Conservation (phyloP, 768 basidiomycete genomes). For the Lactifluus hygrophoroides region DNA sequence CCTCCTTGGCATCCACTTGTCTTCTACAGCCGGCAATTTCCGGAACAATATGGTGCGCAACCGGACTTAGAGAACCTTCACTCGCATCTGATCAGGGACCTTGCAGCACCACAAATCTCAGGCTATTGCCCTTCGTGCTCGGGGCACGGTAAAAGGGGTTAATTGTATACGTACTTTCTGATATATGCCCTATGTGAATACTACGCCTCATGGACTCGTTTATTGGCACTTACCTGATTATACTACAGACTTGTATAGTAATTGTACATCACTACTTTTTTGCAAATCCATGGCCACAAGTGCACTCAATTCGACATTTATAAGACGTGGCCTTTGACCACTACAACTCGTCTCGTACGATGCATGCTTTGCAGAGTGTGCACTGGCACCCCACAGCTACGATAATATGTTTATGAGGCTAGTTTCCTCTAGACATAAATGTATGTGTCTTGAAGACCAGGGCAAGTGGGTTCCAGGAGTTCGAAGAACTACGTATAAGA, state of each 20-base stretch:
- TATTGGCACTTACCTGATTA: conserved; percentile 9
- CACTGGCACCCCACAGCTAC: background rate
- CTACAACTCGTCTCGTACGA: background rate
- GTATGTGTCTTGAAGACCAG: background rate
- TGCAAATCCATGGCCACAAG: background rate
- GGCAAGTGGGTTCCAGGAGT: background rate
- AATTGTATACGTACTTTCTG: background rate
- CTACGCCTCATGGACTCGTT: background rate
- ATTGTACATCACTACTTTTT: conserved; percentile 11
- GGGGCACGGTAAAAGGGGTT: conserved; percentile 9
- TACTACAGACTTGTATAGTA: conserved; percentile 15
- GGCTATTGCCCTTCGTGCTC: conserved; percentile 15
- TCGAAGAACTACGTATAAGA: background rate
- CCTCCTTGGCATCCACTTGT: too few species aligned
- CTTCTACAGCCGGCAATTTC: conserved; percentile 15
- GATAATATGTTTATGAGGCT: background rate
- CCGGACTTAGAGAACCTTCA: background rate
- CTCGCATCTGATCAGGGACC: background rate
- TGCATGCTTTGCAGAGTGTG: background rate
- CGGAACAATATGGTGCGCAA: conserved; percentile 15
- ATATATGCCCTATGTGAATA: background rate
- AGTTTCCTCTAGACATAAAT: background rate
- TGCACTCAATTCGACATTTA: background rate
- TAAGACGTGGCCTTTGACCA: background rate
- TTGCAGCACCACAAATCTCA: conserved; percentile 14